Evolutionary conservation across 257 asterid species (phyloP).

Genomic region (Solanum phureja): DNA sequence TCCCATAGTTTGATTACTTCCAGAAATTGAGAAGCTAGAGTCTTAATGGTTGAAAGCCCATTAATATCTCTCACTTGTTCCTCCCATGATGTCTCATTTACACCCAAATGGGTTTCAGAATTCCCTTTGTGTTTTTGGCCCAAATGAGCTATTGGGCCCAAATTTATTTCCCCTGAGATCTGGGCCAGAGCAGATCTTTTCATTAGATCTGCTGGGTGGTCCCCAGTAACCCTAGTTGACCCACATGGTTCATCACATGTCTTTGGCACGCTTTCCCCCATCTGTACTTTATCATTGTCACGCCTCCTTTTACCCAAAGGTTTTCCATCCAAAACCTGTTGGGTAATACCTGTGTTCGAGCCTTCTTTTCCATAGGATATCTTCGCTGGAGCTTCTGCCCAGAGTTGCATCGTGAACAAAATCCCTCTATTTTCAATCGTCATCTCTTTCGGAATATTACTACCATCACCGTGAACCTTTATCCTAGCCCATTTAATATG

Average conservation of each 20-base stretch:
- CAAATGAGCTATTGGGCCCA: background rate
- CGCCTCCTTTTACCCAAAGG: background rate
- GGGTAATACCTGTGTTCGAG: background rate
- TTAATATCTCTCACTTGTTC: background rate
- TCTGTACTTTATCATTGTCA: background rate
- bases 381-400: background rate
- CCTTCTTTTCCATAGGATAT: background rate
- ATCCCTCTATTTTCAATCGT: too few species aligned
- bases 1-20: too few species aligned
- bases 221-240: background rate
- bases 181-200: background rate
- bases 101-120: background rate
- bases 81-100: background rate
- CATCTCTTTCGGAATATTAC: too few species aligned
- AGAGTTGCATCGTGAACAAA: background rate
- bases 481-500: too few species aligned
- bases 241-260: background rate
- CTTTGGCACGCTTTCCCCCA: background rate
- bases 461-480: too few species aligned
- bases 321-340: background rate
- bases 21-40: background rate
- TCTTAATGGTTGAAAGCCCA: background rate
- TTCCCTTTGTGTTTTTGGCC: background rate
- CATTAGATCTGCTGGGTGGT: background rate
- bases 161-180: too few species aligned